Evolutionary conservation across 805 yeast genomes (phyloP).

Genomic region (Scheffersomyces lignosus): DNA sequence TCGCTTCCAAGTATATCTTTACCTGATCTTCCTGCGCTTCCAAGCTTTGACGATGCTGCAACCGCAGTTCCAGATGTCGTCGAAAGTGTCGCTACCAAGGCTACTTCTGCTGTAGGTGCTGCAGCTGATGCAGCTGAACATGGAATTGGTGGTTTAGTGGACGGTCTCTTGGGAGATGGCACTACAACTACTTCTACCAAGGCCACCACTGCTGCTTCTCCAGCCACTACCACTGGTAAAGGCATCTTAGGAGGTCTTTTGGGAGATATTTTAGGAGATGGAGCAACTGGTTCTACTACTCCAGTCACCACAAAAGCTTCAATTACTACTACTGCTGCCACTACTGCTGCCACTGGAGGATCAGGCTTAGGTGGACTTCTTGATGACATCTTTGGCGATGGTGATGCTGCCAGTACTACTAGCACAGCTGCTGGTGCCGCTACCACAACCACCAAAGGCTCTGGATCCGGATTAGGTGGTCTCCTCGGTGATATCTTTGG

Average conservation of each 20-base stretch:
- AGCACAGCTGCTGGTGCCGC: constrained; percentile 5
- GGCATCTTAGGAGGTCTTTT: constrained; percentile 7
- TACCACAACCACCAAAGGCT: constrained; percentile 1
- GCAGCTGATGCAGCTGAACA: constrained; percentile 3
- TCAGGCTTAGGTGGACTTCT: constrained; percentile 7
- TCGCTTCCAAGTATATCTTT: neutral
- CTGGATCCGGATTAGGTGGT: constrained; percentile 2
- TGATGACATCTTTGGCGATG: constrained; percentile 14
- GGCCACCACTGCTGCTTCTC: constrained; percentile 2
- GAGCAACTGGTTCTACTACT: constrained; percentile 3
- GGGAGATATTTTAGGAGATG: constrained; percentile 4
- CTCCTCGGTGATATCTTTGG: constrained; percentile 9
- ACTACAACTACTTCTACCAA: too few species aligned
- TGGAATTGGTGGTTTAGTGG: neutral
- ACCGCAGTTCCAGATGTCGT: neutral
- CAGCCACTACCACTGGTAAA: constrained; percentile 7
- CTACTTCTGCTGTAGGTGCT: constrained; percentile 4
- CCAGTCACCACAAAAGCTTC: constrained; percentile 6
- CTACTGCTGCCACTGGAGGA: constrained; percentile 6
- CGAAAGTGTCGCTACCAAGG: neutral
- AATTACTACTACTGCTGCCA: constrained; percentile 8
- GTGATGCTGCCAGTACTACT: constrained; percentile 2
- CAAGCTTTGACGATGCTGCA: neutral
- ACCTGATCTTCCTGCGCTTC: too few species aligned
- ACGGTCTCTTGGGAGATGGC: constrained; percentile 5